Percentiles rank a stretch among this genome's conserved stretches.
These are phyloP conservation scores for Hypoxylon rubiginosum DNA, from an alignment of 2,329 filamentous ascomycete species.

Conservation along the genomic window DNA sequence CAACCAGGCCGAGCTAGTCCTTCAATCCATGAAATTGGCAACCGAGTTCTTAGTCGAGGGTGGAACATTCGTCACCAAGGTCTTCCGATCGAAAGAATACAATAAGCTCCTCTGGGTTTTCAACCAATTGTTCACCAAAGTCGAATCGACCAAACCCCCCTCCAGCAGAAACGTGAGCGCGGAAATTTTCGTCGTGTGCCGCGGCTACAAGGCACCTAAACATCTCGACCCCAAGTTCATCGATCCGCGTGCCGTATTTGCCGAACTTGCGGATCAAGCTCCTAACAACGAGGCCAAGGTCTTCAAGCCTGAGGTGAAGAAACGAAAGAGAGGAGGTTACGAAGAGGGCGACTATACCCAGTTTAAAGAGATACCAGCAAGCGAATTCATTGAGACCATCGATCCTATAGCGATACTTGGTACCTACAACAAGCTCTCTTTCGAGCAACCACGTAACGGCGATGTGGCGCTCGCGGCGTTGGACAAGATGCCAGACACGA, in stretches of 20 bases:
- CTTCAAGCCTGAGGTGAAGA: conserved; percentile 97
- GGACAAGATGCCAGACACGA: conserved; percentile 88
- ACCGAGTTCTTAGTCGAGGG: conserved; percentile 92
- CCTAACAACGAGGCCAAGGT: conserved; percentile 98
- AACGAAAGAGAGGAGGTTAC: conserved; percentile 96
- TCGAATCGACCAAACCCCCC: conserved; percentile 97
- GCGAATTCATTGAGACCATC: conserved; percentile 92
- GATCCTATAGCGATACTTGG: conserved; percentile 96
- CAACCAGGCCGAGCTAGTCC: conserved; percentile 92
- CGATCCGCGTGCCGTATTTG: conserved; percentile 90
- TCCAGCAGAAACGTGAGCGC: conserved; percentile 96
- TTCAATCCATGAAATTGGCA: conserved; percentile 92
- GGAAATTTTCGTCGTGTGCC: conserved; percentile 98
- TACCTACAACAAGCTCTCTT: conserved; percentile 84
- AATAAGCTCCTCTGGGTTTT: conserved; percentile 97
- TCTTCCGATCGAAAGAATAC: conserved; percentile 97
- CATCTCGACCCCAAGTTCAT: conserved; percentile 92
- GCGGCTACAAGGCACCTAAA: conserved; percentile 95
- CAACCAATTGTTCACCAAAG: conserved; percentile 94
- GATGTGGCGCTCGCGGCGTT: conserved; percentile 90
- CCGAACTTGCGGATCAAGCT: conserved; percentile 85
- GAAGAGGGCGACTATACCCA: conserved; percentile 95
- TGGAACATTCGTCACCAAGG: conserved; percentile 96
- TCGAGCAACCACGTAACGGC: conserved; percentile 82
- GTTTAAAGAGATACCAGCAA: conserved; percentile 89